A percentile compares a stretch with the other conserved stretches of the same genome.
These are phyloP conservation scores for Borovskyia barvae DNA, from an alignment of 208 protist genomes.

Conservation along the genomic window DNA sequence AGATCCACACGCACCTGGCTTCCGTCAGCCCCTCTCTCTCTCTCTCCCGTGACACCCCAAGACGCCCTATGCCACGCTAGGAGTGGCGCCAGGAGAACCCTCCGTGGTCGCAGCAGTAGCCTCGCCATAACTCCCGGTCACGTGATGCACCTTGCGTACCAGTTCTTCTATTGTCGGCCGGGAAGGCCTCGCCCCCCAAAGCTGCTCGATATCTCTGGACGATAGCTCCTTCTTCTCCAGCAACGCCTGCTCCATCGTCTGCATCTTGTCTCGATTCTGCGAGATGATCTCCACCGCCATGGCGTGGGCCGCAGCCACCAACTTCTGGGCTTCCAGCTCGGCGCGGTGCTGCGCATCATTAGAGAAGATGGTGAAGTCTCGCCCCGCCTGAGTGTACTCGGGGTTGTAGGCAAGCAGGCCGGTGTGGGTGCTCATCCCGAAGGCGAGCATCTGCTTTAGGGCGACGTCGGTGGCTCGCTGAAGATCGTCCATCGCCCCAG, in stretches of 20 bases:
- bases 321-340: conserved; percentile 67
- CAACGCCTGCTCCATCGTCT: conserved; percentile 44
- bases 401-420: conserved; percentile 83
- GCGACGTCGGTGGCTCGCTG: conserved; percentile 84
- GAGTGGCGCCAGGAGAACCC: too few relatives aligned
- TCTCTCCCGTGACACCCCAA: too few relatives aligned
- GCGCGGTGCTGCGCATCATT: conserved; percentile 72
- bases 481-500: conserved; percentile 87
- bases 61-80: too few relatives aligned
- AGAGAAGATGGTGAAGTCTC: conserved; percentile 82
- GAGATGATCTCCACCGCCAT: conserved; percentile 54
- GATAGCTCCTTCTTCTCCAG: conserved; percentile 82
- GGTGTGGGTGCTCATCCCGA: conserved; percentile 77
- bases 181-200: conserved; percentile 75
- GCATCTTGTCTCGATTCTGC: conserved; percentile 56
- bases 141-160: conserved; percentile 21
- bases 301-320: conserved; percentile 66
- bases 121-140: conserved; percentile 12
- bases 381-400: conserved; percentile 75
- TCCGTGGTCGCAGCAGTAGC: not conserved
- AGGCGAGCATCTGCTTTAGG: conserved; percentile 79
- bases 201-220: conserved; percentile 59
- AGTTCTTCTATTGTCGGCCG: conserved; percentile 62
- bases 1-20: too few relatives aligned
- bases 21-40: too few relatives aligned